These are phyloP conservation scores for Candida morakotiae DNA, from an alignment of 805 yeast species.

Conservation along the genomic window DNA sequence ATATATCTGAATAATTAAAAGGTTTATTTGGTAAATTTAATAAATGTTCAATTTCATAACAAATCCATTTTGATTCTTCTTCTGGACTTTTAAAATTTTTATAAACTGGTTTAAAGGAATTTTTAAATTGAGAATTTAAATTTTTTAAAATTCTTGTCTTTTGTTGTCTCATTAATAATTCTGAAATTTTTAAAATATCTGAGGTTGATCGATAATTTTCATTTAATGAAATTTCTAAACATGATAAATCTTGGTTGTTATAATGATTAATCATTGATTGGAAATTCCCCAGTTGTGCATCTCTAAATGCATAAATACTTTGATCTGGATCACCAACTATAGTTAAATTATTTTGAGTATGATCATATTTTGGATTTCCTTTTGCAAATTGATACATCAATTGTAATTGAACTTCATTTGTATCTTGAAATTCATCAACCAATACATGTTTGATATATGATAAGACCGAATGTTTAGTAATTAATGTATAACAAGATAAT, in stretches of 20 bases:
- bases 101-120: slow-evolving; percentile 46
- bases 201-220: slow-evolving; percentile 81
- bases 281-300: slow-evolving; percentile 71
- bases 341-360: slow-evolving; percentile 54
- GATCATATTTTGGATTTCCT: slow-evolving; percentile 27
- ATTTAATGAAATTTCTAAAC: slow-evolving; percentile 43
- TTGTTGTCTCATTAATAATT: slow-evolving; percentile 61
- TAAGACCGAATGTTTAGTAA: slow-evolving; percentile 45
- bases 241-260: slow-evolving; percentile 14
- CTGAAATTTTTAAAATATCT: slow-evolving; percentile 61
- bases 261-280: slow-evolving; percentile 46
- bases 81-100: slow-evolving; percentile 35
- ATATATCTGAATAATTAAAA: slow-evolving; percentile 55
- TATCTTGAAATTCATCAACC: slow-evolving; percentile 95
- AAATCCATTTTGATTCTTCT: slow-evolving; percentile 58
- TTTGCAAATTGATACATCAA: slow-evolving; percentile 49
- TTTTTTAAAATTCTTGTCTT: slow-evolving; percentile 38
- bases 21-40: slow-evolving; percentile 39
- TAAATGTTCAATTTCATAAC: slow-evolving; percentile 50
- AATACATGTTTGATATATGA: slow-evolving; percentile 61
- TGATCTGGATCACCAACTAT: slow-evolving; percentile 98
- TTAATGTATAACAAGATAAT: slow-evolving; percentile 47
- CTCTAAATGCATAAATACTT: slow-evolving; percentile 84
- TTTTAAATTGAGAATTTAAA: slow-evolving; percentile 43
- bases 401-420: slow-evolving; percentile 71